Percentiles rank a stretch among this genome's conserved stretches.
phyloP scores from a whole-genome alignment of 108 stramenopile species.

The Cyclotella kingstonii region DNA sequence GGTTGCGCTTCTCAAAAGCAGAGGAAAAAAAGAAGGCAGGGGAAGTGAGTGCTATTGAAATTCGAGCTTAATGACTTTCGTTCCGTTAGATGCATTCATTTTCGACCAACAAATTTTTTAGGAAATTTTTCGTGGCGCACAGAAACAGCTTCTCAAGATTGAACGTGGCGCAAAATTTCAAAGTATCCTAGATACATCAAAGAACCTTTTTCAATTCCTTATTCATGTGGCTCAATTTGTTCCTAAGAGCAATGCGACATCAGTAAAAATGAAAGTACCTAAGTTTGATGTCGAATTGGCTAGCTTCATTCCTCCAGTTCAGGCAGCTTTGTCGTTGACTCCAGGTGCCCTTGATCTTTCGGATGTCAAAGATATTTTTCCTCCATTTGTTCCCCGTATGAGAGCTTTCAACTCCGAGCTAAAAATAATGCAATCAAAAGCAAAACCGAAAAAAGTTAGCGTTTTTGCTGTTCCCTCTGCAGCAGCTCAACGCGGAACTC shows the following conservation, averaged over 20 bases:
- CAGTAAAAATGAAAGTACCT: conserved; percentile 39
- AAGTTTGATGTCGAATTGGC: conserved; percentile 48
- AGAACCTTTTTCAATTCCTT: conserved; percentile 61
- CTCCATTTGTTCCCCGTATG: conserved; percentile 78
- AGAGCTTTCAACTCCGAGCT: conserved; percentile 57
- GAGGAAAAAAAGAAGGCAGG: conserved; percentile 57
- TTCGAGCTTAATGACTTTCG: neutral
- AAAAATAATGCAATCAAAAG: conserved; percentile 89
- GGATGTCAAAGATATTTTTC: conserved; percentile 55
- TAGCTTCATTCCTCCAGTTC: conserved; percentile 86
- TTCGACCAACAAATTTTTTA: conserved; percentile 9
- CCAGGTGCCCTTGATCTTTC: conserved; percentile 44
- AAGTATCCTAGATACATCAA: conserved; percentile 52
- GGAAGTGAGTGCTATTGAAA: conserved; percentile 23
- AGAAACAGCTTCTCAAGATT: conserved; percentile 48
- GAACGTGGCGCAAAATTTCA: conserved; percentile 36
- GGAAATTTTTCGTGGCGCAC: conserved; percentile 73
- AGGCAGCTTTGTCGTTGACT: conserved; percentile 75
- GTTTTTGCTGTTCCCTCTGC: conserved; percentile 41
- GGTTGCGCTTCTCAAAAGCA: conserved; percentile 65
- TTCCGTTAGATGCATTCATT: neutral
- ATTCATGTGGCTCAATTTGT: conserved; percentile 51
- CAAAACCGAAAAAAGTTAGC: conserved; percentile 92
- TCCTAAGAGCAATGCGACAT: conserved; percentile 19
- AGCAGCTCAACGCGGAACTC: conserved; percentile 13